Evolutionary conservation across 805 yeast species (phyloP).

Genomic region (Suhomyces tanzawaensis): DNA sequence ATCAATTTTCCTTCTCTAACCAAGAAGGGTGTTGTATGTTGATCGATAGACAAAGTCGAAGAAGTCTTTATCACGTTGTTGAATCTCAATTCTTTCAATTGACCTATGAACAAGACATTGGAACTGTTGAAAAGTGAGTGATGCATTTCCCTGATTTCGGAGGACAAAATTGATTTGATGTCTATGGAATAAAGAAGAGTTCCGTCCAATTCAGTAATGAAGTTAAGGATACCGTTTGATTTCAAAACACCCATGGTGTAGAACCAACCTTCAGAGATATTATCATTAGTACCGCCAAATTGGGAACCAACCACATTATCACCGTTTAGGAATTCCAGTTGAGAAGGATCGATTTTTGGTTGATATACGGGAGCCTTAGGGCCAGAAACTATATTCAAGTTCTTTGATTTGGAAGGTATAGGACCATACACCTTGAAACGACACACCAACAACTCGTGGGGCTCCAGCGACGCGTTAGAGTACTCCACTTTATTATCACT

Average conservation of each 20-base stretch:
- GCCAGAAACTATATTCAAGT: conserved; percentile 35
- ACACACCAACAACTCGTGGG: conserved; percentile 53
- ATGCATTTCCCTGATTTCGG: conserved; percentile 65
- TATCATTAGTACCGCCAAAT: neutral
- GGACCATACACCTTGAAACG: conserved; percentile 69
- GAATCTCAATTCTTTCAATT: conserved; percentile 51
- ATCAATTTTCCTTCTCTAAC: conserved; percentile 33
- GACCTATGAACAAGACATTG: conserved; percentile 58
- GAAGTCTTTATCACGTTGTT: conserved; percentile 35
- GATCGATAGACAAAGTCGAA: conserved; percentile 22
- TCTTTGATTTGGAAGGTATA: conserved; percentile 40
- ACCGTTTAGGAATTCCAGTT: conserved; percentile 7
- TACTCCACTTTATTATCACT: conserved; percentile 34
- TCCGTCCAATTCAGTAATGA: conserved; percentile 65
- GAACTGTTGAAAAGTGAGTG: conserved; percentile 60
- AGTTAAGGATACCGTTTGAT: conserved; percentile 59
- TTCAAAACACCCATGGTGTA: conserved; percentile 67
- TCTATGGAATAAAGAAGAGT: conserved; percentile 57
- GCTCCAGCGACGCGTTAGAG: conserved; percentile 18
- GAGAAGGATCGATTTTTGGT: conserved; percentile 10
- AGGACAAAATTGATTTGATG: conserved; percentile 47
- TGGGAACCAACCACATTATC: conserved; percentile 3
- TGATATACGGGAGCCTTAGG: conserved; percentile 36
- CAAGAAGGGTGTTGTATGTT: conserved; percentile 25
- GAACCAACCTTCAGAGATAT: conserved; percentile 61